Evolutionary conservation across 768 basidiomycete species (phyloP).

Genomic region (Mycena olivaceomarginata): DNA sequence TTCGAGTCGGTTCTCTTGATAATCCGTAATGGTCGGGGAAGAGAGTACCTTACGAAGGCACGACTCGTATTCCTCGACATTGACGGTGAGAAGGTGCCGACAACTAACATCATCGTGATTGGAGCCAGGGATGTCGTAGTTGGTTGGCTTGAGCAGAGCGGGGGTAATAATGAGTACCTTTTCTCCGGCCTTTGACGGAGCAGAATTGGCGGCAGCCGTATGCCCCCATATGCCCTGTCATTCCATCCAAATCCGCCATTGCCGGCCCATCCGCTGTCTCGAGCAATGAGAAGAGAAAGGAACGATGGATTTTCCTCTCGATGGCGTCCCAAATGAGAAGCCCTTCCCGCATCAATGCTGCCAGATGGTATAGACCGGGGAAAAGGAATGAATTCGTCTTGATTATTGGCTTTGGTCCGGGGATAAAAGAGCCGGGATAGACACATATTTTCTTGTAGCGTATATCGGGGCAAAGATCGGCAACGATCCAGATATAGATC

Average conservation of each 20-base stretch:
- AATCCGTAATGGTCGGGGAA: slow-evolving; percentile 56
- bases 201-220: slow-evolving; percentile 60
- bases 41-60: slow-evolving; percentile 50
- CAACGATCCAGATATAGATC: slow-evolving; percentile 3
- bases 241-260: slow-evolving; percentile 9
- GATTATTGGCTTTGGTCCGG: neutral
- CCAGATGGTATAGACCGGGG: slow-evolving; percentile 1
- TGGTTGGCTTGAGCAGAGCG: slow-evolving; percentile 51
- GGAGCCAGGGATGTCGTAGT: slow-evolving; percentile 48
- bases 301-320: neutral
- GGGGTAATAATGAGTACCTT: slow-evolving; percentile 57
- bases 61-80: slow-evolving; percentile 48
- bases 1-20: slow-evolving; percentile 48
- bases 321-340: slow-evolving; percentile 11
- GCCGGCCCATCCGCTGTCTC: slow-evolving; percentile 16
- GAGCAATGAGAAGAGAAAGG: neutral
- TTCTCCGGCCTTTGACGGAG: slow-evolving; percentile 53
- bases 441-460: neutral
- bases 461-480: neutral
- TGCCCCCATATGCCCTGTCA: slow-evolving; percentile 18
- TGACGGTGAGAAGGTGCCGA: slow-evolving; percentile 53
- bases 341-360: slow-evolving; percentile 18
- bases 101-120: slow-evolving; percentile 49
- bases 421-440: neutral
- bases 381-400: neutral